Evolutionary conservation across 352 stramenopile species (phyloP).

Genomic region (Albugo laibachii): DNA sequence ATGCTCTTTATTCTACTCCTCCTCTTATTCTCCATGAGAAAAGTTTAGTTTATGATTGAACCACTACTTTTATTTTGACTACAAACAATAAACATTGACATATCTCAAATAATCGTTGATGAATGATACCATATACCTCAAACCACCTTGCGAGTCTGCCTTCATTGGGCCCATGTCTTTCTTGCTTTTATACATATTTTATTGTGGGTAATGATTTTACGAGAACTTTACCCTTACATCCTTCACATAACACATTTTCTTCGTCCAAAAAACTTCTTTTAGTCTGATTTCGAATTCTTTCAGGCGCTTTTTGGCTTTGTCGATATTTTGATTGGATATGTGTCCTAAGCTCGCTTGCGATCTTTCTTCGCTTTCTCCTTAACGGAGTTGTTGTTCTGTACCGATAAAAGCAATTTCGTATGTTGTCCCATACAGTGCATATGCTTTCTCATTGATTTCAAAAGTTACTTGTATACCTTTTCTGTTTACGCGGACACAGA

Average conservation of each 20-base stretch:
- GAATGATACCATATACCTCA: constrained; percentile 5
- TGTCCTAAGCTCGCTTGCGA: no score
- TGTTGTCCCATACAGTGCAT: no score
- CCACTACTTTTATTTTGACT: constrained; percentile 4
- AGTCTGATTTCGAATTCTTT: no score
- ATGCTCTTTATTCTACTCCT: constrained; percentile 8
- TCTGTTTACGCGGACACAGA: constrained; percentile 4
- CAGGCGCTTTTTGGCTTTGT: no score
- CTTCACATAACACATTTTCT: background rate
- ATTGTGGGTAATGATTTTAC: background rate
- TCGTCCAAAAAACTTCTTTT: no score
- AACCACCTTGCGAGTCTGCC: background rate
- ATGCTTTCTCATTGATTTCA: no score
- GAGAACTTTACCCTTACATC: background rate
- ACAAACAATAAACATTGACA: constrained; percentile 8
- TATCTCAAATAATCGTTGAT: constrained; percentile 9
- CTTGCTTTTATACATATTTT: background rate
- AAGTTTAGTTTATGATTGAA: constrained; percentile 5
- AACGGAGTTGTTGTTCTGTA: no score
- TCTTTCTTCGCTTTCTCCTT: no score
- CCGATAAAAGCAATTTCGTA: no score
- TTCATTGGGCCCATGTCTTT: background rate
- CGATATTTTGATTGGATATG: no score
- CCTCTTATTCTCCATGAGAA: constrained; percentile 8
- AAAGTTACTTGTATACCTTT: no score